phyloP scores from a whole-genome alignment of 108 stramenopile species.

The Cylindrotheca closterium region DNA sequence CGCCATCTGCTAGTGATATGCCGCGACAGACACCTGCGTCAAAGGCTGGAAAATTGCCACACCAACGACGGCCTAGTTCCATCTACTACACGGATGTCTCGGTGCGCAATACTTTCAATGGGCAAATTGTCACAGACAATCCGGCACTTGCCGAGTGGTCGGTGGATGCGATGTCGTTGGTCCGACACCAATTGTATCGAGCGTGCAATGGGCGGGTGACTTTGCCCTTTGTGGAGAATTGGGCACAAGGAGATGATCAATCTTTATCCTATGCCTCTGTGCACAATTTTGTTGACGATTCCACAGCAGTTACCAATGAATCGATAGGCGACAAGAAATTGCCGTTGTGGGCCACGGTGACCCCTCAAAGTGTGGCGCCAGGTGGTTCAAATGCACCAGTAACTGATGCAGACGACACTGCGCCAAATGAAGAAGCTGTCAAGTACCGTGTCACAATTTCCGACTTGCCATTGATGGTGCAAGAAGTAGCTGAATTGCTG shows the following conservation, averaged over 20 bases:
- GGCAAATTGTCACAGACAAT: slow-evolving; percentile 62
- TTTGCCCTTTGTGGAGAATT: slow-evolving; percentile 65
- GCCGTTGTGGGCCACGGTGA: slow-evolving; percentile 8
- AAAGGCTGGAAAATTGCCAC: slow-evolving; percentile 11
- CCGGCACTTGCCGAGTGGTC: slow-evolving; percentile 79
- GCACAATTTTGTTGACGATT: slow-evolving; percentile 7
- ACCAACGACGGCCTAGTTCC: slow-evolving; percentile 7
- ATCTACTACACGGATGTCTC: slow-evolving; percentile 36
- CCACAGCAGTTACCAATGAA: slow-evolving; percentile 22
- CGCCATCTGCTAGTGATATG: background rate
- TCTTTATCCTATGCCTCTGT: slow-evolving; percentile 22
- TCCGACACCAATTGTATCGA: slow-evolving; percentile 70
- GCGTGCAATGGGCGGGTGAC: slow-evolving; percentile 47
- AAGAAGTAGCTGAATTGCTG: slow-evolving; percentile 69
- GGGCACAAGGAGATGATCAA: slow-evolving; percentile 42
- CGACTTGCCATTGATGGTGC: slow-evolving; percentile 61
- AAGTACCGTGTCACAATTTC: slow-evolving; percentile 39
- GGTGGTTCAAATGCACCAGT: background rate
- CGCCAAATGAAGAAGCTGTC: background rate
- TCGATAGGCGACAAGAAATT: slow-evolving; percentile 8
- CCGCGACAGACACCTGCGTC: slow-evolving; percentile 8
- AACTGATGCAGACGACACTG: background rate
- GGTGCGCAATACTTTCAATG: slow-evolving; percentile 49
- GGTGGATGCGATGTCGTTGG: slow-evolving; percentile 73
- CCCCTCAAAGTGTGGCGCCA: background rate